These are phyloP conservation scores for Camellia granthamiana DNA, from an alignment of 148 eudicot species.

Conservation along the genomic window DNA sequence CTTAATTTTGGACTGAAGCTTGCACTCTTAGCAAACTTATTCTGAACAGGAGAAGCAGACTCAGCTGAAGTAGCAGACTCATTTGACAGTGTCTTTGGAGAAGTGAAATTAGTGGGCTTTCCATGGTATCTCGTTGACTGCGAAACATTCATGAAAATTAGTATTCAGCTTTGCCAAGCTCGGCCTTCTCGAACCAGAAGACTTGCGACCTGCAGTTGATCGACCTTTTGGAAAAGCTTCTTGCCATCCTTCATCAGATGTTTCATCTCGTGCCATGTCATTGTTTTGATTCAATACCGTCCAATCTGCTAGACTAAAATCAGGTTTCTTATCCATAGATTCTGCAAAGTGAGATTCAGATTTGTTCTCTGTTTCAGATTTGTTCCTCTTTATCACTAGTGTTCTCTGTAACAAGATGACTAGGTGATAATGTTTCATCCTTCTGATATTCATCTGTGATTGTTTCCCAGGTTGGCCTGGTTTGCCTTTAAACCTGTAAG, in stretches of 20 bases:
- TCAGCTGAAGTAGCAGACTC: conserved; percentile 43
- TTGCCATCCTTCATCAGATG: conserved; percentile 95
- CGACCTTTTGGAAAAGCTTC: conserved; percentile 91
- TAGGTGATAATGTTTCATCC: conserved; percentile 47
- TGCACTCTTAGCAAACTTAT: conserved; percentile 55
- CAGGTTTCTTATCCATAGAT: conserved; percentile 37
- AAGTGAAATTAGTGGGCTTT: conserved; percentile 49
- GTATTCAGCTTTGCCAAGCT: conserved; percentile 79
- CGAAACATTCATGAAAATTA: conserved; percentile 45
- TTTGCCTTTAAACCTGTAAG: conserved; percentile 67
- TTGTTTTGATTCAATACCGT: conserved; percentile 27
- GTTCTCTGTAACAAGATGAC: conserved; percentile 33
- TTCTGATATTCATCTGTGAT: conserved; percentile 42
- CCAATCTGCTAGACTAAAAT: conserved; percentile 23
- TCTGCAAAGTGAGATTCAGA: conserved; percentile 40
- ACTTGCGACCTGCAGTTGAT: conserved; percentile 56
- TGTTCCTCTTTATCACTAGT: conserved; percentile 69
- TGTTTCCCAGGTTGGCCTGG: conserved; percentile 46
- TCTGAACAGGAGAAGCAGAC: conserved; percentile 36
- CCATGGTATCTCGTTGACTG: conserved; percentile 50
- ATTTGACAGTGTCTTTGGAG: conserved; percentile 51
- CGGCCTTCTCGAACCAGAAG: conserved; percentile 60
- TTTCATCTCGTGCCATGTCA: conserved; percentile 44
- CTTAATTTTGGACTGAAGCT: conserved; percentile 60
- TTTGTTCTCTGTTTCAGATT: conserved; percentile 31